Conservation (phyloP, 1,284 basidiomycete genomes). For the Ganoderma multipileum region DNA sequence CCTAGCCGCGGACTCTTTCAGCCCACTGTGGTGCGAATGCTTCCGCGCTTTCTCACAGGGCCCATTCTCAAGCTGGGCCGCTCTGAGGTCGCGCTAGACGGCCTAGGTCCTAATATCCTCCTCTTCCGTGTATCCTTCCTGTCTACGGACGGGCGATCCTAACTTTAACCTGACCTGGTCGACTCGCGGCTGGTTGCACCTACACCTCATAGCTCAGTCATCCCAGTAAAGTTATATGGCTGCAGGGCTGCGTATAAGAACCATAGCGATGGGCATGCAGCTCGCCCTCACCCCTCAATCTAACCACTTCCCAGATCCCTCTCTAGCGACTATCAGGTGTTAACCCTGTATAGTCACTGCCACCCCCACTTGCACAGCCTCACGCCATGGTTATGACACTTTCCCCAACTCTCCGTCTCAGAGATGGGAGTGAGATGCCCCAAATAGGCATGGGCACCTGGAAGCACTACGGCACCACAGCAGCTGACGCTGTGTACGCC, state of each 20-base stretch:
- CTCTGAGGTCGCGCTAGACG: neutral
- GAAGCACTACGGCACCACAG: constrained; percentile 35
- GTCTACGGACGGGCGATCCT: neutral
- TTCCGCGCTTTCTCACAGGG: neutral
- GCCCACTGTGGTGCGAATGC: neutral
- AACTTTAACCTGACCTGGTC: neutral
- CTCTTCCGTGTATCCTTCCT: neutral
- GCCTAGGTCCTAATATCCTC: neutral
- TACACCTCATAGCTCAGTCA: neutral
- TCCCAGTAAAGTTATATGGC: neutral
- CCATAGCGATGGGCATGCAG: neutral
- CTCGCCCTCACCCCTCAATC: neutral
- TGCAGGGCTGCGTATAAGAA: neutral
- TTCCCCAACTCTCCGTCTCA: constrained; percentile 20
- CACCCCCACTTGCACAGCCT: neutral
- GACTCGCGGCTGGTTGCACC: neutral
- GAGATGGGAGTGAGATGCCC: constrained; percentile 31
- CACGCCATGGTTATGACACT: constrained; percentile 11
- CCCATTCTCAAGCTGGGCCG: neutral
- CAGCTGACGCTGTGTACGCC: constrained; percentile 45
- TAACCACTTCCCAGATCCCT: neutral
- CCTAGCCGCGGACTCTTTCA: neutral
- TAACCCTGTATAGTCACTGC: neutral
- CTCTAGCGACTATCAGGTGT: neutral
- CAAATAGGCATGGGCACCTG: constrained; percentile 39